These are phyloP conservation scores for Phytomonas sp. DNA, from an alignment of 208 protist species.

Conservation along the genomic window DNA sequence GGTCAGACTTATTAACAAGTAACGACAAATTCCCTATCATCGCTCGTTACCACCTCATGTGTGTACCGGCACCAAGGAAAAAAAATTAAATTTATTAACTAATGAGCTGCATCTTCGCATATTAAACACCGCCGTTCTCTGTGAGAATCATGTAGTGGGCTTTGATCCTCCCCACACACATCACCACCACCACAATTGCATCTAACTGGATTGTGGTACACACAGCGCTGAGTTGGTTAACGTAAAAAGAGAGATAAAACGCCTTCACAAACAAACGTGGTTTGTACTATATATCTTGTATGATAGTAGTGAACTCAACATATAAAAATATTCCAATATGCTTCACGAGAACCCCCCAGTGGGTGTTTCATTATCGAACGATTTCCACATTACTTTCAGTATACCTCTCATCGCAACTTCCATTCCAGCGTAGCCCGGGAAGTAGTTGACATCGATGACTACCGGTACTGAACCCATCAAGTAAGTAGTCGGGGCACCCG, in stretches of 20 bases:
- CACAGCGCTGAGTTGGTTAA: not conserved
- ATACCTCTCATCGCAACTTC: slow-evolving; percentile 14
- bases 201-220: not conserved
- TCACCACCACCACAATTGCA: not conserved
- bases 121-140: not conserved
- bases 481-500: slow-evolving; percentile 40
- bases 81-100: not conserved
- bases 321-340: not conserved
- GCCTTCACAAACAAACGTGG: not conserved
- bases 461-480: slow-evolving; percentile 45
- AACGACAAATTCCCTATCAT: not conserved
- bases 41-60: not conserved
- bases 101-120: not conserved
- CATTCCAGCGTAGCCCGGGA: slow-evolving; percentile 70
- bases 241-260: not conserved
- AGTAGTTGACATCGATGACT: slow-evolving; percentile 85
- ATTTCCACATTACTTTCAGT: not conserved
- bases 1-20: not conserved
- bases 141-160: not conserved
- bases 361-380: not conserved
- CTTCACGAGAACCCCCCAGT: not conserved
- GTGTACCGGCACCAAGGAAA: not conserved
- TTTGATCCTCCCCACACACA: not conserved
- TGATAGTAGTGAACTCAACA: not conserved
- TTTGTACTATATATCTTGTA: not conserved